Evolutionary conservation across 1,284 basidiomycete genomes (phyloP), one percentile per base, ranked within the genome.

Genomic region (Melampsora abietis-canadensis): DNA sequence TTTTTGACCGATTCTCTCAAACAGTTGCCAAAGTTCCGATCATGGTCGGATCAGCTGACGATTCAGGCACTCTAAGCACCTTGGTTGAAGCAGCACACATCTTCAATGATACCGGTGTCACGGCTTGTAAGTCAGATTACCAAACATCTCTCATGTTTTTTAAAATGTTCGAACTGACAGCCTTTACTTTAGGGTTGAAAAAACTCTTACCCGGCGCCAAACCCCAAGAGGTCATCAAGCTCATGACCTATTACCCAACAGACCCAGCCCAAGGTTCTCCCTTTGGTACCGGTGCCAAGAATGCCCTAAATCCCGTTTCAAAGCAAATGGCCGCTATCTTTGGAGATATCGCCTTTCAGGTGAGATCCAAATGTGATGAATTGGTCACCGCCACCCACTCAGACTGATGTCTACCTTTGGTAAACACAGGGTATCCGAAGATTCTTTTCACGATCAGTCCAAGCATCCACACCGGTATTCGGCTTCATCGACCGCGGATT

Each of bases 201-300:
- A 54, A 54, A n/a, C n/a, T 54, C 15, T 27, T 54, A n/a, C 51
- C 51, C n/a, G 51, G 51, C 27, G n/a, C 51, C n/a, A 54, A 54
- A 54, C 51, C 51, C 8, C n/a, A 54, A 27, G 51, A 21, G n/a
- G 27, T 54, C 3, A 54, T 0, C 3, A 54, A 54, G n/a, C 51
- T 54, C 27, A 21, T 54, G 27, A 21, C 51, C n/a, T 21, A 21
- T 54, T 54, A 54, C 27, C 51, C 51, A 21, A 2, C 51, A n/a
- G 51, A 54, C 14, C 27, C 51, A 21, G 27, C n/a, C n/a, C 15
- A n/a, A 27, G 51, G 51, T 7, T 54, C 51, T 8, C 51, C 27
- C n/a, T 54, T 21, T 15, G 51, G 19, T 14, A 54, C 51, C 27
- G 51, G 27, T n/a, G 10, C 19, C 19, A n/a, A 54, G 27, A 21